phyloP scores from a whole-genome alignment of 768 basidiomycete species.

The Trametopsis cervina region DNA sequence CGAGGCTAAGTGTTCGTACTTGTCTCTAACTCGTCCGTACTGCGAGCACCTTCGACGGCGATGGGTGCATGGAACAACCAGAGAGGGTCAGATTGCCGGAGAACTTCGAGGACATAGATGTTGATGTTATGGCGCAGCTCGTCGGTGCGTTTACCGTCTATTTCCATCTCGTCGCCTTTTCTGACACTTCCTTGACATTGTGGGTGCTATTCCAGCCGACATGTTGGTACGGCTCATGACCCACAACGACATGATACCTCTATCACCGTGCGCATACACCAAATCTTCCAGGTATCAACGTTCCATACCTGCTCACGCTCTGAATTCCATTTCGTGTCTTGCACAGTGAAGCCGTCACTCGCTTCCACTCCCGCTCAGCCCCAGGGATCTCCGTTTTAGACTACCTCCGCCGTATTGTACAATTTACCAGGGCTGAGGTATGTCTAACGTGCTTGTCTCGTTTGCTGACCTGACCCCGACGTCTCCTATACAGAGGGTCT shows the following conservation, averaged over 20 bases:
- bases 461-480: slow-evolving; percentile 5
- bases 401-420: slow-evolving; percentile 90
- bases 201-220: slow-evolving; percentile 53
- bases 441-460: slow-evolving; percentile 15
- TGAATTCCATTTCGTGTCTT: slow-evolving; percentile 14
- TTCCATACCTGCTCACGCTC: slow-evolving; percentile 11
- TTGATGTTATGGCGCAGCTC: slow-evolving; percentile 80
- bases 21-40: too few species aligned
- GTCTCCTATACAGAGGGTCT: slow-evolving; percentile 50
- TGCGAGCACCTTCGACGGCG: slow-evolving; percentile 33
- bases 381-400: slow-evolving; percentile 86
- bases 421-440: slow-evolving; percentile 95
- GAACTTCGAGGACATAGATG: slow-evolving; percentile 76
- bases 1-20: too few species aligned
- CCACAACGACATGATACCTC: slow-evolving; percentile 94
- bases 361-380: slow-evolving; percentile 92
- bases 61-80: slow-evolving; percentile 81
- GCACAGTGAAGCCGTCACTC: slow-evolving; percentile 78
- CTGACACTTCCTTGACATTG: slow-evolving; percentile 11
- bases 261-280: slow-evolving; percentile 56
- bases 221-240: slow-evolving; percentile 93
- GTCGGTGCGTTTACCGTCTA: slow-evolving; percentile 53
- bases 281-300: slow-evolving; percentile 17
- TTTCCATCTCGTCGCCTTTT: slow-evolving; percentile 2
- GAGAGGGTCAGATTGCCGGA: slow-evolving; percentile 75